Evolutionary conservation across 768 basidiomycete genomes (phyloP), one percentile per base, ranked within the genome.

Genomic region (Antrodiella citrinella): DNA sequence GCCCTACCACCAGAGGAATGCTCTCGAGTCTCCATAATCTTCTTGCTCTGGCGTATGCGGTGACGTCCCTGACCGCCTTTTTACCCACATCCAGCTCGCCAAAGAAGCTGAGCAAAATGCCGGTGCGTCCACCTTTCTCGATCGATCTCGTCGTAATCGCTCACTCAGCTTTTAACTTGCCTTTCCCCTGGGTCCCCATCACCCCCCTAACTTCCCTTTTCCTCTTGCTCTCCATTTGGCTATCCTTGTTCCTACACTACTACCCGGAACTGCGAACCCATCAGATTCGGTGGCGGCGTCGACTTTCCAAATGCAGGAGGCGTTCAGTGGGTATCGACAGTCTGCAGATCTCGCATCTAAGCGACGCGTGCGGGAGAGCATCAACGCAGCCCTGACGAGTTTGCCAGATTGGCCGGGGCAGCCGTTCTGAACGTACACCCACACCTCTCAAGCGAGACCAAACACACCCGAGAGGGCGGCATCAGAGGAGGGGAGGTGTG

Each of bases 281-380:
- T 12, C 55, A 85, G 84, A 82, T 56, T 77, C 80, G 2, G 73
- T 86, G 18, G 75, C 77, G 4, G 88, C 87, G 1, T 83, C 81
- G 0, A 69, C 77, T 1, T 82, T 86, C 65, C 88, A 91, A 67
- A 78, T 91, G 69, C 74, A 78, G 55, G 88, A 91, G 60, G 85
- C 86, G 18, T 80, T 77, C 56, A 56, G 70, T 18, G 82, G 82
- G 5, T 91, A 91, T 59, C 77, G 86, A 23, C 84, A 86, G 44
- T 89, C 88, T 4, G 71, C 73, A 2, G 88, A 91, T 63, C 48
- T 70, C 22, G 77, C 84, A 4, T 84, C 85, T 59, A 90, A 87
- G 63, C 72, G 72, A 19, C 78, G 86, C 20, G 88, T 91, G 9
- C 77, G 85, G 25, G 86, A 91, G 63, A 80, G 83, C 2, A 82